phyloP scores from a whole-genome alignment of 2,329 filamentous ascomycete genomes.

The Alternaria rosae region DNA sequence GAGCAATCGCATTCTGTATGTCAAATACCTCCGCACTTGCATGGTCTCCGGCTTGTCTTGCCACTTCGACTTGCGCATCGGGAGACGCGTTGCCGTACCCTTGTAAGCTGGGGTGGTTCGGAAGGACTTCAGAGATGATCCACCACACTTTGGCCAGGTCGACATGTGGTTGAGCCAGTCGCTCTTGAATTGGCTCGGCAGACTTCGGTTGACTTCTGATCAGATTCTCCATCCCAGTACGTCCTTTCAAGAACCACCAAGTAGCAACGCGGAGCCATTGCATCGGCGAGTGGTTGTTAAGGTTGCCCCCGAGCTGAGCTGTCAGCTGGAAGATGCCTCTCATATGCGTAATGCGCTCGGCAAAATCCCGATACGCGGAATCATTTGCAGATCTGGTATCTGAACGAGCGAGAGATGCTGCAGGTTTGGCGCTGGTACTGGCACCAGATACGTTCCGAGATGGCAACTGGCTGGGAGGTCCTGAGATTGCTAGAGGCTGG shows the following conservation, averaged over 20 bases:
- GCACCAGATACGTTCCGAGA: slow-evolving; percentile 28
- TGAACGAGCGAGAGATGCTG: slow-evolving; percentile 34
- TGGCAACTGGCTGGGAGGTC: slow-evolving; percentile 20
- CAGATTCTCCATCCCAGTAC: slow-evolving; percentile 74
- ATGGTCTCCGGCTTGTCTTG: slow-evolving; percentile 54
- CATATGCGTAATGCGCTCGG: slow-evolving; percentile 73
- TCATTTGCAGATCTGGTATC: slow-evolving; percentile 45
- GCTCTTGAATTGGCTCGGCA: slow-evolving; percentile 59
- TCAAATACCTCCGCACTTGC: slow-evolving; percentile 57
- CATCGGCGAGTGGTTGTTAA: slow-evolving; percentile 67
- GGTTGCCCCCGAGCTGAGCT: slow-evolving; percentile 73
- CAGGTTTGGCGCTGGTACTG: slow-evolving; percentile 12
- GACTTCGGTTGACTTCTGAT: slow-evolving; percentile 70
- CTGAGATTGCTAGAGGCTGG: slow-evolving; percentile 13
- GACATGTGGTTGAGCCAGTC: slow-evolving; percentile 77
- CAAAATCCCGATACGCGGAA: slow-evolving; percentile 71
- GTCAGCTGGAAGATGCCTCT: slow-evolving; percentile 79
- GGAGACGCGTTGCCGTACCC: slow-evolving; percentile 34
- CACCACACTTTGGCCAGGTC: slow-evolving; percentile 87
- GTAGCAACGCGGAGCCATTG: slow-evolving; percentile 76
- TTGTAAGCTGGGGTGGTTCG: slow-evolving; percentile 41
- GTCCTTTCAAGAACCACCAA: slow-evolving; percentile 91
- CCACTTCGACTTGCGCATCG: slow-evolving; percentile 48
- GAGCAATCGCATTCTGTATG: slow-evolving; percentile 63
- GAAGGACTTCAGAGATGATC: slow-evolving; percentile 64